A percentile compares a stretch with the other conserved stretches of the same genome.
Conservation (phyloP, 2,329 filamentous ascomycete species). For the Aspergillus chevalieri region DNA sequence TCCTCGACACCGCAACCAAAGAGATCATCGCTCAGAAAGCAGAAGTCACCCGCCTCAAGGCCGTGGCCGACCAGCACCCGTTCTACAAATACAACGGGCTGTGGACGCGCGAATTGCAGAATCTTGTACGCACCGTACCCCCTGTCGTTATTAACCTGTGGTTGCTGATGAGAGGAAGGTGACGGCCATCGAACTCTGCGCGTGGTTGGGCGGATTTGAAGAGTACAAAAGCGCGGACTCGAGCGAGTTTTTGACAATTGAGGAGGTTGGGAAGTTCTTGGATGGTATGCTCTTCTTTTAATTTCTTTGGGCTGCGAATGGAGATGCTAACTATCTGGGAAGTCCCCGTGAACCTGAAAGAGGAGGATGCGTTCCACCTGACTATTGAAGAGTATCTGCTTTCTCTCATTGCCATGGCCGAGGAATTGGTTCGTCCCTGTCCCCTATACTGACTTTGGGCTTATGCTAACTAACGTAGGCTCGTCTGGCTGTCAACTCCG, state of each 20-base stretch:
- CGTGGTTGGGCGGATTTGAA: slow-evolving; percentile 73
- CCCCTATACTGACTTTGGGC: not conserved
- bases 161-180: slow-evolving; percentile 34
- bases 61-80: slow-evolving; percentile 73
- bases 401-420: slow-evolving; percentile 76
- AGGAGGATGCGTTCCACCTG: slow-evolving; percentile 84
- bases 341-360: slow-evolving; percentile 90
- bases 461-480: slow-evolving; percentile 39
- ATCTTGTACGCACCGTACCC: slow-evolving; percentile 47
- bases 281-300: slow-evolving; percentile 49
- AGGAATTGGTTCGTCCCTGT: slow-evolving; percentile 61
- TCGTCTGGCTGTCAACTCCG: slow-evolving; percentile 86
- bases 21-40: slow-evolving; percentile 66
- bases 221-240: slow-evolving; percentile 49
- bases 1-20: slow-evolving; percentile 64
- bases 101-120: slow-evolving; percentile 81
- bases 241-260: slow-evolving; percentile 73
- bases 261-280: slow-evolving; percentile 75
- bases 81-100: slow-evolving; percentile 97
- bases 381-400: slow-evolving; percentile 97
- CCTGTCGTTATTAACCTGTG: not conserved
- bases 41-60: slow-evolving; percentile 63
- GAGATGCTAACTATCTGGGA: slow-evolving; percentile 1
- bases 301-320: too few species aligned
- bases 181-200: slow-evolving; percentile 55